A percentile compares a stretch with the other conserved stretches of the same genome.
phyloP scores from a whole-genome alignment of 352 stramenopile genomes.

The Aphanomyces euteiches region DNA sequence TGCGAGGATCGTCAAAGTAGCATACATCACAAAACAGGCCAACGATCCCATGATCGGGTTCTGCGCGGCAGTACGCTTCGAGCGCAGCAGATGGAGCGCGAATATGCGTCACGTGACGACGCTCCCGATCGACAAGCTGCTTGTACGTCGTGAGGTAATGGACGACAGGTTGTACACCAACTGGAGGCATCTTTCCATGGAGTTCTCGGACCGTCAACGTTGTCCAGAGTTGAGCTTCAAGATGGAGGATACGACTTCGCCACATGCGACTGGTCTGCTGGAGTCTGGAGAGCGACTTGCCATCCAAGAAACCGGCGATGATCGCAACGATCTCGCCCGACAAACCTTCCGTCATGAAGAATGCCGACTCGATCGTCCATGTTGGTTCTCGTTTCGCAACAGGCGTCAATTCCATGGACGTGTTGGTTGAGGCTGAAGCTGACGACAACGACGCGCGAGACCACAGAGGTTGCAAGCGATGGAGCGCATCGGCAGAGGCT shows the following conservation, averaged over 20 bases:
- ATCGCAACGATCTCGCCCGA: not conserved
- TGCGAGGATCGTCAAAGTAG: slow-evolving; percentile 52
- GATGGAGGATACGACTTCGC: slow-evolving; percentile 40
- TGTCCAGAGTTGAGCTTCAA: slow-evolving; percentile 44
- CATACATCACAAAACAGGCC: slow-evolving; percentile 77
- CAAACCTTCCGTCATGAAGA: slow-evolving; percentile 14
- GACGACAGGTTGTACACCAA: slow-evolving; percentile 41
- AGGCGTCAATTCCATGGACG: too few relatives aligned
- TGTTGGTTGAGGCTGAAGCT: too few relatives aligned
- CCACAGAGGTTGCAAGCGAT: too few relatives aligned
- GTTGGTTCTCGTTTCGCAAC: too few relatives aligned
- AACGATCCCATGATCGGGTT: slow-evolving; percentile 59
- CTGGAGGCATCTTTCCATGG: slow-evolving; percentile 41
- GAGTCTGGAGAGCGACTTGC: slow-evolving; percentile 42
- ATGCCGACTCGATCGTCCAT: not conserved
- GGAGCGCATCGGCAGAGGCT: too few relatives aligned
- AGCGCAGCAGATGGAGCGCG: slow-evolving; percentile 41
- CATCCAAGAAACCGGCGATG: slow-evolving; percentile 53
- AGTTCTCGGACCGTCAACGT: slow-evolving; percentile 43
- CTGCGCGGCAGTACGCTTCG: slow-evolving; percentile 48
- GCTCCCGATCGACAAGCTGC: slow-evolving; percentile 44
- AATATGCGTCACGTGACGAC: slow-evolving; percentile 46
- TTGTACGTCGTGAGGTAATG: slow-evolving; percentile 47
- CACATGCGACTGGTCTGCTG: slow-evolving; percentile 45
- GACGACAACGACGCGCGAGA: too few relatives aligned